A percentile compares a stretch with the other conserved stretches of the same genome.
Conservation (phyloP, 2,329 filamentous ascomycete genomes). For the Aspergillus spinulosporus region DNA sequence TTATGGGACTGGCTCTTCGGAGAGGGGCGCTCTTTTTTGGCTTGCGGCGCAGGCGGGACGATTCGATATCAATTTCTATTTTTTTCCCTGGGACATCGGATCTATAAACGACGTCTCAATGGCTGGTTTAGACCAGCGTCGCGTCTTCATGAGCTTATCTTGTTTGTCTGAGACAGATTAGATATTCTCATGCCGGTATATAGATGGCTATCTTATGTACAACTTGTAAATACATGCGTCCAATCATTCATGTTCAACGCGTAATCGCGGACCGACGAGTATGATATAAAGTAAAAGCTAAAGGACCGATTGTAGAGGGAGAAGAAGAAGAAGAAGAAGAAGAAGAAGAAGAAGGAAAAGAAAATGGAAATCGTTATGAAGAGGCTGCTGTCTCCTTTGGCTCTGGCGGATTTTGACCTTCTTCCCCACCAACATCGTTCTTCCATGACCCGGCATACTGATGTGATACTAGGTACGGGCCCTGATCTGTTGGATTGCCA, state of each 20-base stretch:
- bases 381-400: neutral
- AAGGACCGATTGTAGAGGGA: neutral
- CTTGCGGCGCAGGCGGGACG: neutral
- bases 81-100: neutral
- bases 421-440: slow-evolving; percentile 15
- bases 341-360: neutral
- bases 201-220: slow-evolving; percentile 12
- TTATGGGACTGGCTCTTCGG: neutral
- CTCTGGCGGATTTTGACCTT: slow-evolving; percentile 4
- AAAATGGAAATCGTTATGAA: neutral
- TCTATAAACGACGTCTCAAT: neutral
- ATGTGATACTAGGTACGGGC: slow-evolving; percentile 18
- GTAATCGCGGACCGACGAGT: neutral
- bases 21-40: neutral
- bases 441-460: slow-evolving; percentile 20
- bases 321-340: neutral
- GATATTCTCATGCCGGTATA: neutral
- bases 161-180: slow-evolving; percentile 6
- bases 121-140: neutral
- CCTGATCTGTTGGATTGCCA: slow-evolving; percentile 14
- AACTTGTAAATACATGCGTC: slow-evolving; percentile 12
- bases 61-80: neutral
- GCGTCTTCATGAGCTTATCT: neutral
- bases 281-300: neutral
- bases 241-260: slow-evolving; percentile 10